Base-by-base conservation (phyloP, 352 stramenopile genomes). In the Pythium monospermum region DNA sequence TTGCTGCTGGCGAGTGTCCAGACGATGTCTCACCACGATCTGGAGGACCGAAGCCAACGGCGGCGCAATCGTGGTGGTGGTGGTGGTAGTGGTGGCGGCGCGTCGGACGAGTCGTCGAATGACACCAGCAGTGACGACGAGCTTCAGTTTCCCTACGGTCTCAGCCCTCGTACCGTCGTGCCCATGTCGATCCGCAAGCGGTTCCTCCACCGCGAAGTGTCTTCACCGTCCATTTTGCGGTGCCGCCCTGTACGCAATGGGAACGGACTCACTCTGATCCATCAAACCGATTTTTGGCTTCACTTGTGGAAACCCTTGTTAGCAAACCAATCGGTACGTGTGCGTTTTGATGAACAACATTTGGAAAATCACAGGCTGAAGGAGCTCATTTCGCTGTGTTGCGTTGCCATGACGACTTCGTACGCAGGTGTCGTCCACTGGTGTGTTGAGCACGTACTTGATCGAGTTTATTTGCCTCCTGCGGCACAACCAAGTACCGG, bases 401-500 rank as follows among this genome's bases (percentile, higher is more conserved):
- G n/a, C n/a, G n/a, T n/a, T n/a, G n/a, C n/a, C n/a, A n/a, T n/a
- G n/a, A n/a, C n/a, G n/a, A n/a, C n/a, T n/a, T n/a, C n/a, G n/a
- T 19, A 11, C 35, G 7, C 23, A 91, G 80, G 21, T 67, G 11
- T 57, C 50, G 21, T 69, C 50, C 41, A 59, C 28, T 15, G 71
- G 64, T 28, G 40, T 71, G 26, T 22, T 91, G 35, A 74, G 65
- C 37, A 53, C 73, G 25, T 89, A 87, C 31, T 53, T 91, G 5
- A 59, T 69, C 49, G 73, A 89, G 39, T 91, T 72, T 37, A 72
- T 89, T 50, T 76, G 75, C 48, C 74, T 73, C 53, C 62, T 91
- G 23, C 67, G 64, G 2, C 57, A 73, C 11, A 71, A 54, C 19
- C 58, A 64, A 12, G 66, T 89, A 0, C 71, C 74, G 10, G 66